These are phyloP conservation scores for Moricandia arvensis DNA, from an alignment of 345 rosid genomes.

Conservation along the genomic window DNA sequence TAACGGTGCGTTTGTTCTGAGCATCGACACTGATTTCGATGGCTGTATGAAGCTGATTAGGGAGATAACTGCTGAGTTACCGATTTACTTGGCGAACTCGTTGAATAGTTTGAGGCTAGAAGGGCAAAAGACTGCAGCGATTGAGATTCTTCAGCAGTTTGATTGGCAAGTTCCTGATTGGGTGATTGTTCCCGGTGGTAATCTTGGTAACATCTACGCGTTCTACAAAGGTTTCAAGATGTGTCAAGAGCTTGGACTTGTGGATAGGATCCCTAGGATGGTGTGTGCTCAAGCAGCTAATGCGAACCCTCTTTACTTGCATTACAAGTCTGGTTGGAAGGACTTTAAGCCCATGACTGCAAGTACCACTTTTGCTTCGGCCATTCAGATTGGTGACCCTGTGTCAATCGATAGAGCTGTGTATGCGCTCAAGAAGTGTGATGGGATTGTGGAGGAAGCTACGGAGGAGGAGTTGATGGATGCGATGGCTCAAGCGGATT, in stretches of 20 bases:
- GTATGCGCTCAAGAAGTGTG: constrained; percentile 61
- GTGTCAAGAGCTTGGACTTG: constrained; percentile 85
- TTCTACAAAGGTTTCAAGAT: constrained; percentile 88
- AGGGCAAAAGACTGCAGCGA: constrained; percentile 90
- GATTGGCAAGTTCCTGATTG: constrained; percentile 95
- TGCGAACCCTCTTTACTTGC: constrained; percentile 85
- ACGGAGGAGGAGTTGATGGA: constrained; percentile 94
- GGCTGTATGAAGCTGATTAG: constrained; percentile 90
- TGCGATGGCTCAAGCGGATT: constrained; percentile 90
- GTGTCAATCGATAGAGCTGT: constrained; percentile 93
- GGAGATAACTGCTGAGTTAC: constrained; percentile 76
- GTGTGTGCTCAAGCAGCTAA: constrained; percentile 93
- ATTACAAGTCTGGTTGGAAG: constrained; percentile 76
- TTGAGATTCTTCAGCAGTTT: constrained; percentile 91
- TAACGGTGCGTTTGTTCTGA: constrained; percentile 85
- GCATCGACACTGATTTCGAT: constrained; percentile 88
- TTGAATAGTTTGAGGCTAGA: constrained; percentile 83
- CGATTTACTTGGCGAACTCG: constrained; percentile 82
- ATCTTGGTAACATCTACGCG: constrained; percentile 86
- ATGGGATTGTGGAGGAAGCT: constrained; percentile 89
- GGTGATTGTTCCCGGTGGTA: constrained; percentile 96
- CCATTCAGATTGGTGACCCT: constrained; percentile 92
- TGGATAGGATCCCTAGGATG: constrained; percentile 71
- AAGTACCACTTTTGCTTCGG: constrained; percentile 75
- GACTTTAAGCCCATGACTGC: constrained; percentile 75